phyloP scores from a whole-genome alignment of 441 rosid species.

The Erodium moschatum region DNA sequence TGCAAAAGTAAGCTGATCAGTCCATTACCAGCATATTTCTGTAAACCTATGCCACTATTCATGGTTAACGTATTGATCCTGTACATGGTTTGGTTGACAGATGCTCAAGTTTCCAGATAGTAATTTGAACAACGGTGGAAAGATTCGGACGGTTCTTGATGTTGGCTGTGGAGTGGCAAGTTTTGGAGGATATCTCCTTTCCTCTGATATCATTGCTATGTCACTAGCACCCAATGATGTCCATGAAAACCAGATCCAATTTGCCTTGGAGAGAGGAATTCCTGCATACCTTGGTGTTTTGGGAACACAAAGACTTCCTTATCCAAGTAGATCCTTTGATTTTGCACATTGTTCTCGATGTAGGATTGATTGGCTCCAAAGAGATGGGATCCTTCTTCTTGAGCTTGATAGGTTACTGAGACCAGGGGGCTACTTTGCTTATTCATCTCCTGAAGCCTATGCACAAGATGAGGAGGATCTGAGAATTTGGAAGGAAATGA shows the following conservation, averaged over 20 bases:
- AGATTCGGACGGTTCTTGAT: conserved; percentile 75
- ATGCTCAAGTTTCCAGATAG: conserved; percentile 85
- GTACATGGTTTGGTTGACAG: conserved; percentile 33
- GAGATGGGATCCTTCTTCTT: conserved; percentile 95
- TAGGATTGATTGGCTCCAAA: conserved; percentile 97
- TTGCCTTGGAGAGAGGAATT: conserved; percentile 95
- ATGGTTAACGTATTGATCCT: conserved; percentile 15
- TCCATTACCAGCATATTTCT: neutral
- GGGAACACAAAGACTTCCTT: conserved; percentile 93
- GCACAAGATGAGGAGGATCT: conserved; percentile 94
- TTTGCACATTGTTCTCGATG: conserved; percentile 98
- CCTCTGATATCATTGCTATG: conserved; percentile 75
- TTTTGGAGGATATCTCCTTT: conserved; percentile 88
- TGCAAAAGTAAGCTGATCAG: conserved; percentile 58
- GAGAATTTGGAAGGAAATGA: conserved; percentile 91
- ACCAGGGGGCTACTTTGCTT: conserved; percentile 97
- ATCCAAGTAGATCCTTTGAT: conserved; percentile 98
- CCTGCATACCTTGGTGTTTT: conserved; percentile 97
- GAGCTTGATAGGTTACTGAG: conserved; percentile 92
- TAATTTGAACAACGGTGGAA: conserved; percentile 69
- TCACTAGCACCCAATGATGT: conserved; percentile 97
- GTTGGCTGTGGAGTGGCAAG: conserved; percentile 99
- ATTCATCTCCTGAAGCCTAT: conserved; percentile 97
- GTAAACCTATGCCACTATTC: neutral
- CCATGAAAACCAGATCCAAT: conserved; percentile 98